phyloP scores from a whole-genome alignment of 1,284 basidiomycete species.

The Sporisorium graminicola region DNA sequence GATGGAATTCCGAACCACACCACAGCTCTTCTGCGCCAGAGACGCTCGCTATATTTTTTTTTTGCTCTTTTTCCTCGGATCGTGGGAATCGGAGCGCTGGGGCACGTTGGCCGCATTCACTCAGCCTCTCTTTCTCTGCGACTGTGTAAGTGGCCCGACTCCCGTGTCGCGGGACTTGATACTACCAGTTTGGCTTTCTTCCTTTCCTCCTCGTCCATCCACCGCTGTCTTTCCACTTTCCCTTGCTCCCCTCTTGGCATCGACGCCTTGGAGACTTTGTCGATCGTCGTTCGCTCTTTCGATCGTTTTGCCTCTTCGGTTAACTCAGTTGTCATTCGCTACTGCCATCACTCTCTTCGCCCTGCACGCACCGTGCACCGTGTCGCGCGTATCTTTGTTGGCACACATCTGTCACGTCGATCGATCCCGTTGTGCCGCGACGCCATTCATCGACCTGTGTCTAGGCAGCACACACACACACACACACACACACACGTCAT shows the following conservation, averaged over 20 bases:
- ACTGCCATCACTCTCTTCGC: not conserved
- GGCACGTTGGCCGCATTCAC: conserved; percentile 16
- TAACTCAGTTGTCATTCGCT: not conserved
- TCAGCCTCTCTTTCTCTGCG: not conserved
- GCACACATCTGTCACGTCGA: not conserved
- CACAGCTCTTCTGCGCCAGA: not conserved
- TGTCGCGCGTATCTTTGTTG: not conserved
- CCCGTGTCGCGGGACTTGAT: not conserved
- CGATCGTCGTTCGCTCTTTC: not conserved
- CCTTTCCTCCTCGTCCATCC: not conserved
- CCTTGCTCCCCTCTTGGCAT: not conserved
- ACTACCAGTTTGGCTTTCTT: not conserved
- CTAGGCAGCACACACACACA: no score
- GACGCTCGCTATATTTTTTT: not conserved
- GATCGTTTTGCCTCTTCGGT: not conserved
- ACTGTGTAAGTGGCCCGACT: conserved; percentile 2
- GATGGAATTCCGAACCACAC: no score
- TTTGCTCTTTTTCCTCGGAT: conserved; percentile 24
- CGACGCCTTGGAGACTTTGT: not conserved
- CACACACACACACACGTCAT: conserved; percentile 5
- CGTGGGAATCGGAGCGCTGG: conserved; percentile 32
- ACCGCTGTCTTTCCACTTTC: not conserved
- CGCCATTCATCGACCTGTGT: no score
- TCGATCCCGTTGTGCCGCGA: no score
- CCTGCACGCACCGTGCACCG: not conserved